Conservation (phyloP, 1,284 basidiomycete genomes). For the Cutaneotrichosporon cavernicola region DNA sequence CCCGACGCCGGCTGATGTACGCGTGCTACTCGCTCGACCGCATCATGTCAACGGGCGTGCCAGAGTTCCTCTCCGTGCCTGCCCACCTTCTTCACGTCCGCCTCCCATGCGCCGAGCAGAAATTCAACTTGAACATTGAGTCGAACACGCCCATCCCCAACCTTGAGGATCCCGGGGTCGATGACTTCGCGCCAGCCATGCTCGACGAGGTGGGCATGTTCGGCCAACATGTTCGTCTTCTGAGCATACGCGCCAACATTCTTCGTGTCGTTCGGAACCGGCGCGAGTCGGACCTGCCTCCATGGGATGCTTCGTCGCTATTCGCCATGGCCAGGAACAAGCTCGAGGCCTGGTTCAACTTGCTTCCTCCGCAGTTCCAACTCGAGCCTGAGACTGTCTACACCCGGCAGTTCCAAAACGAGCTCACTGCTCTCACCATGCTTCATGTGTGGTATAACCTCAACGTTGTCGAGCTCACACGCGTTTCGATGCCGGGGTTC, state of each 20-base stretch:
- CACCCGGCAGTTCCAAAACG: conserved; percentile 25
- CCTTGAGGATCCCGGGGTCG: conserved; percentile 11
- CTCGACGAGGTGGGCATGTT: conserved; percentile 24
- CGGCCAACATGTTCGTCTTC: conserved; percentile 23
- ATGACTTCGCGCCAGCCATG: background rate
- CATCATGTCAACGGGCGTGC: conserved; percentile 30
- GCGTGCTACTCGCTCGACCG: conserved; percentile 30
- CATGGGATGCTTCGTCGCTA: conserved; percentile 20
- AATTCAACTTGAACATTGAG: conserved; percentile 17
- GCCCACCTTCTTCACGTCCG: conserved; percentile 13
- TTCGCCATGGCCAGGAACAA: conserved; percentile 20
- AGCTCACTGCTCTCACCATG: conserved; percentile 28
- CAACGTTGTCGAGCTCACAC: conserved; percentile 24
- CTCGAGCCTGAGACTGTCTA: conserved; percentile 27
- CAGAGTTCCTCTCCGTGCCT: conserved; percentile 20
- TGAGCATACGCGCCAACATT: conserved; percentile 22
- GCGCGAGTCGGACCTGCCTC: conserved; percentile 16
- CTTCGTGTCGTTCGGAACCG: conserved; percentile 20
- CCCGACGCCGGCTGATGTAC: conserved; percentile 29
- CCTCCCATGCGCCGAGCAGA: conserved; percentile 24
- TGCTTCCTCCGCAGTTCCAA: conserved; percentile 23
- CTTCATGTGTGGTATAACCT: conserved; percentile 31
- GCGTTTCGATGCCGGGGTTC: conserved; percentile 28
- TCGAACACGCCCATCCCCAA: conserved; percentile 17
- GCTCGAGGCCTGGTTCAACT: conserved; percentile 20